Percentiles rank a stretch among this genome's conserved stretches.
Evolutionary conservation across 1,284 basidiomycete genomes (phyloP).

Genomic region (Puccinia coronata): DNA sequence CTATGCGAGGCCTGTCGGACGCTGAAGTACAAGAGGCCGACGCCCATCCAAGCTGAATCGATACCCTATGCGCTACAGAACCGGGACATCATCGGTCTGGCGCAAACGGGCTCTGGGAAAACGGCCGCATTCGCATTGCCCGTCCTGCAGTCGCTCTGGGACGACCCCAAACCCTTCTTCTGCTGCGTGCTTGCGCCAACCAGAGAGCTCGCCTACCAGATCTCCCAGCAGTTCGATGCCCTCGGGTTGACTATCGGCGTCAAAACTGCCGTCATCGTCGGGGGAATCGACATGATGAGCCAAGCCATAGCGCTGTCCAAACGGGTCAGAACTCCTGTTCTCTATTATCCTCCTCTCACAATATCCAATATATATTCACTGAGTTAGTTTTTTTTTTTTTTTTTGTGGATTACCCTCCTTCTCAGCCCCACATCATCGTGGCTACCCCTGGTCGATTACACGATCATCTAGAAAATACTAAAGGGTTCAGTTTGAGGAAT

Average conservation of each 20-base stretch:
- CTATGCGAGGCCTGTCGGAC: constrained; percentile 81
- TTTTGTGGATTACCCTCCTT: background rate
- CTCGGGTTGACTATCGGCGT: constrained; percentile 93
- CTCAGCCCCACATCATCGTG: constrained; percentile 88
- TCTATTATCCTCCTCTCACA: background rate
- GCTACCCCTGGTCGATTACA: constrained; percentile 93
- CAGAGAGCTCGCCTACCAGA: constrained; percentile 96
- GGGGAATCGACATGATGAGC: constrained; percentile 90
- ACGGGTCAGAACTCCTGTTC: constrained; percentile 54
- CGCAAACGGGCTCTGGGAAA: constrained; percentile 95
- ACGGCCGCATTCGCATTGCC: constrained; percentile 96
- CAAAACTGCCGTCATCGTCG: constrained; percentile 85
- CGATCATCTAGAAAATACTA: constrained; percentile 96
- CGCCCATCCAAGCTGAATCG: constrained; percentile 85
- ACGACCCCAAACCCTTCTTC: constrained; percentile 89
- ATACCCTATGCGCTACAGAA: constrained; percentile 88
- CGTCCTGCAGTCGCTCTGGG: constrained; percentile 94
- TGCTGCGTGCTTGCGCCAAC: constrained; percentile 94
- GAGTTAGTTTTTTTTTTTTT: background rate
- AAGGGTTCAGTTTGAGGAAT: constrained; percentile 86
- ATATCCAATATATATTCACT: background rate
- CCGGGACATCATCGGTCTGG: constrained; percentile 94
- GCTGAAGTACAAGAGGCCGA: constrained; percentile 81
- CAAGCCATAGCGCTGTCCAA: constrained; percentile 93
- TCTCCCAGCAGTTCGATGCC: constrained; percentile 91